Base-by-base conservation (phyloP, 352 stramenopile genomes). In the Globisporangium spinosum region DNA sequence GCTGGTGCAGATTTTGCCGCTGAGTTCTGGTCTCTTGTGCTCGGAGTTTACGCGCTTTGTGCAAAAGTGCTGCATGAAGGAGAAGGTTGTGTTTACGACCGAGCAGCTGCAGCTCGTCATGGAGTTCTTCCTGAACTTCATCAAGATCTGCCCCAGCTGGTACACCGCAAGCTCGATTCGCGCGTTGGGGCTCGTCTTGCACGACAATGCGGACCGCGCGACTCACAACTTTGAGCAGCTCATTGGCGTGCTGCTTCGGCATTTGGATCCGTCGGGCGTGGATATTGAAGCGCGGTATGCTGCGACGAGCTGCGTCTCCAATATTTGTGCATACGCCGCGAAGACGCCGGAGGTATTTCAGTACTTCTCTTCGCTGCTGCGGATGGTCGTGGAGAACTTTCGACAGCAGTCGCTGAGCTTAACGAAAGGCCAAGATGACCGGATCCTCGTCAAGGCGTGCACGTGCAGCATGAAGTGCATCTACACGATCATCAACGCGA, bases 381-480 rank as follows among this genome's bases (percentile, higher is more conserved):
- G 82, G 17, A 91, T 93, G 73, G 83, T 93, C 56, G 82, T 93
- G 45, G 88, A 96, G 70, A 96, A 96, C 65, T 91, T 94, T 59
- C 80, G 86, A 4, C 85, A 94, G 65, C 88, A 96, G 65, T 76
- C 80, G 27, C 77, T 80, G 7, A 90, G 83, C 49, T 59, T 94
- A 3, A 85, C 75, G 3, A 81, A 80, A 53, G 82, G 80, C 3
- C 72, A 90, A 22, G 85, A 87, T 34, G 84, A 96, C 25, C 80
- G 88, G 34, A 90, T 94, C 32, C 74, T 94, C 4, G 81, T 94
- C 29, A 93, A 93, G 64, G 87, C 86, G 15, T 94, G 86, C 68
- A 93, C 85, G 1, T 91, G 82, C 63, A 96, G 88, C 62, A 88
- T 96, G 77, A 93, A 94, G 72, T 96, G 88, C 72, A 78, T 94